Base-by-base conservation (phyloP, 495 filamentous ascomycete species). In the Collariella sp. region DNA sequence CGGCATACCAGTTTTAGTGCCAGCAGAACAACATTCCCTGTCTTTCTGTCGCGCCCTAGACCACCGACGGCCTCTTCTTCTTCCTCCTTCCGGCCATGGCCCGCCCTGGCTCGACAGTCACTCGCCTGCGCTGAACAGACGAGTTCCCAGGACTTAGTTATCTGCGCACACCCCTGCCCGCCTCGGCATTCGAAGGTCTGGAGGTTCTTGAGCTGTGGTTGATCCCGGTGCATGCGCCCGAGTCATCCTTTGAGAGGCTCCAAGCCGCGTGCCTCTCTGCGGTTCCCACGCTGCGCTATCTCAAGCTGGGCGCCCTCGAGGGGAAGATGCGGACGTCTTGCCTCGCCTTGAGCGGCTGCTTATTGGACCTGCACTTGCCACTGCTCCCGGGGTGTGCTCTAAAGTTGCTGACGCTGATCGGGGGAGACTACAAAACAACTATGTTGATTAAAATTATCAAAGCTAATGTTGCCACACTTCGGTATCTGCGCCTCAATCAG, bases 1-100 rank as follows among this genome's bases (percentile, higher is more conserved):
- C 16, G 2, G 22, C 42, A 2, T 18, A 26, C n/a, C 15, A 43
- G n/a, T 34, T 43, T 7, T 39, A 52, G 16, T 16, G 38, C 6
- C 18, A 18, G 26, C 22, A 33, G 22, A n/a, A n/a, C n/a, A 9
- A 31, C 26, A 5, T 31, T 9, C 26, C 26, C 5, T 31, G 9
- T 4, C 26, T 31, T 12, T 10, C 38, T 19, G n/a, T 15, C 7
- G 1, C n/a, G 16, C 34, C 35, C 2, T 11, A 46, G 33, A 31
- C 46, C 1, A 51, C 50, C 46, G 54, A 56, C 33, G 54, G 54
- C n/a, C 47, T 56, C 1, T 51, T 56, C 15, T 19, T 56, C 39
- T 56, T 56, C 19, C 41, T 56, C 39, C 4, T 46, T 15, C 54
- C 54, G 9, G 29, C 54, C 40, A 56, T 56, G 46, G 40, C 12